phyloP scores from a whole-genome alignment of 345 rosid species.

The Linum lewisii region DNA sequence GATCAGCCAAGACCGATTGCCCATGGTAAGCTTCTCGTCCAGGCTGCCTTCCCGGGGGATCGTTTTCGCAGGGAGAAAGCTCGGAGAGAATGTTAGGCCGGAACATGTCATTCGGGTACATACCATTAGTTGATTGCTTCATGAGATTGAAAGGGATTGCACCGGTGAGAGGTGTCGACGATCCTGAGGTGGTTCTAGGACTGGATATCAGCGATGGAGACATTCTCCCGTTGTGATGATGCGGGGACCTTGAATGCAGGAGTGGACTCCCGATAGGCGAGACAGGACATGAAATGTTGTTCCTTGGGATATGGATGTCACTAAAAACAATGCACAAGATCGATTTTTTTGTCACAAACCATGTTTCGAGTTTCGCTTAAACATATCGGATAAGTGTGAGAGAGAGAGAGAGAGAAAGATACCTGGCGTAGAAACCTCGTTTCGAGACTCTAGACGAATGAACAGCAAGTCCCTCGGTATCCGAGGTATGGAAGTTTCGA shows the following conservation, averaged over 20 bases:
- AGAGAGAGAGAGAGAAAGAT: constrained; percentile 15
- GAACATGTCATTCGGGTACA: constrained; percentile 25
- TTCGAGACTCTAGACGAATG: constrained; percentile 43
- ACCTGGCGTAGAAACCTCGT: constrained; percentile 31
- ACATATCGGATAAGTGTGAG: background rate
- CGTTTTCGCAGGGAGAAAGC: too few species aligned
- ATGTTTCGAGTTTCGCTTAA: background rate
- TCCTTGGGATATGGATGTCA: constrained; percentile 36
- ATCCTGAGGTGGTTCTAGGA: constrained; percentile 47
- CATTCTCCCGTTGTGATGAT: constrained; percentile 43
- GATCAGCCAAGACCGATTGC: constrained; percentile 44
- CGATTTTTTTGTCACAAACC: background rate
- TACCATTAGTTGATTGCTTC: constrained; percentile 27
- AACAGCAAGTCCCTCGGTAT: constrained; percentile 42
- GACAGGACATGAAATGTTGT: constrained; percentile 50
- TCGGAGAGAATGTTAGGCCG: constrained; percentile 37
- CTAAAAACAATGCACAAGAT: constrained; percentile 23
- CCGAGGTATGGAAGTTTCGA: constrained; percentile 32
- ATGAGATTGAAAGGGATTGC: constrained; percentile 37
- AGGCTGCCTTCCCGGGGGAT: too few species aligned
- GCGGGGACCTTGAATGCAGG: constrained; percentile 42
- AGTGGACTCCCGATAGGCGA: constrained; percentile 61
- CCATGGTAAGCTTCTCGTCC: constrained; percentile 31
- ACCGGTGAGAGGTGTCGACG: constrained; percentile 47
- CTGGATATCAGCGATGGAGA: constrained; percentile 60